Conservation (phyloP, 768 basidiomycete species). For the Pholiota microspora region DNA sequence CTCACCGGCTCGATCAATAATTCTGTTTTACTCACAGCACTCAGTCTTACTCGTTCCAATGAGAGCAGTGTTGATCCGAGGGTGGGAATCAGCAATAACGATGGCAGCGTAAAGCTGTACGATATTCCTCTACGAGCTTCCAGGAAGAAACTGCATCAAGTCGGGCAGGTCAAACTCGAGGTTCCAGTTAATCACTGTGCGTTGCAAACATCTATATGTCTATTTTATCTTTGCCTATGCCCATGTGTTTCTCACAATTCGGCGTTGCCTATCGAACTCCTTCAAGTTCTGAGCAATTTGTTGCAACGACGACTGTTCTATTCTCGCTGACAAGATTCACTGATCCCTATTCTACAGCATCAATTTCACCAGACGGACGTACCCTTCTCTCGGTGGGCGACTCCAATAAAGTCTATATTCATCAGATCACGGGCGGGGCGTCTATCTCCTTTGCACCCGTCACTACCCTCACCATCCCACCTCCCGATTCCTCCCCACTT, state of each 20-base stretch:
- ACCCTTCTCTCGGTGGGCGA: constrained; percentile 91
- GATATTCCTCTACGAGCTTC: constrained; percentile 60
- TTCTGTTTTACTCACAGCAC: constrained; percentile 65
- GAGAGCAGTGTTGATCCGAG: constrained; percentile 73
- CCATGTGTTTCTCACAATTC: no score
- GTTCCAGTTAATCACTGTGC: constrained; percentile 82
- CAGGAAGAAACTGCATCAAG: constrained; percentile 40
- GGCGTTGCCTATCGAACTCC: no score
- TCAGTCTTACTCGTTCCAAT: constrained; percentile 57
- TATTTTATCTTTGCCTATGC: background rate
- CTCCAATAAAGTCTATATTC: constrained; percentile 81
- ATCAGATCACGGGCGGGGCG: constrained; percentile 68
- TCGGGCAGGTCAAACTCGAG: constrained; percentile 53
- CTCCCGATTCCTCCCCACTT: constrained; percentile 36
- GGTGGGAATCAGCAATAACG: constrained; percentile 85
- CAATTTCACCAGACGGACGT: constrained; percentile 85
- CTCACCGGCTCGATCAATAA: constrained; percentile 79
- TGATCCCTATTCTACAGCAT: constrained; percentile 46
- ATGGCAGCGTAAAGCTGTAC: constrained; percentile 77
- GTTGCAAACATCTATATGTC: constrained; percentile 24
- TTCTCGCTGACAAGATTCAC: constrained; percentile 6
- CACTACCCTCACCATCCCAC: constrained; percentile 63
- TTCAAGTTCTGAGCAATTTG: no score
- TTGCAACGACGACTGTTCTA: background rate
- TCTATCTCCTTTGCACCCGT: constrained; percentile 63